phyloP scores from a whole-genome alignment of 2,329 filamentous ascomycete genomes.

The Fusarium coicis region DNA sequence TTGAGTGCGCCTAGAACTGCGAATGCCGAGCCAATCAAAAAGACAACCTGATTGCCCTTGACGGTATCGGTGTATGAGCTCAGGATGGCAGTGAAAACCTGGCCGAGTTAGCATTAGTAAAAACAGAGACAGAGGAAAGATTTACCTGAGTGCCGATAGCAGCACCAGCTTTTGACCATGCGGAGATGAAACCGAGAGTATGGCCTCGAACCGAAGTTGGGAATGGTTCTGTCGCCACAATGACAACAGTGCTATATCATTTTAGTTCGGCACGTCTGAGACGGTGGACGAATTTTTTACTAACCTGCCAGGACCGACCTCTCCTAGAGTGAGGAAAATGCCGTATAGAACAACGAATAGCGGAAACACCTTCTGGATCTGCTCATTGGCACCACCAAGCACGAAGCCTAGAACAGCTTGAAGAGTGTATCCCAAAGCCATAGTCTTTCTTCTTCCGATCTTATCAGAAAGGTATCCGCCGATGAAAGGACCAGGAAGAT shows the following conservation, averaged over 20 bases:
- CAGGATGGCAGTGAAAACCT: slow-evolving; percentile 4
- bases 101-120: accelerated
- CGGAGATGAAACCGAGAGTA: background rate
- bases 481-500: background rate
- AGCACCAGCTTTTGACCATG: slow-evolving; percentile 8
- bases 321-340: background rate
- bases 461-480: background rate
- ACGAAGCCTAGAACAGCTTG: background rate
- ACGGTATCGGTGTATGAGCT: background rate
- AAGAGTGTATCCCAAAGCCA: background rate
- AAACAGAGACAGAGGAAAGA: background rate
- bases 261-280: no score
- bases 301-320: slow-evolving; percentile 4
- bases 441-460: background rate
- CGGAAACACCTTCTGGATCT: background rate
- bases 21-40: background rate
- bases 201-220: slow-evolving; percentile 6
- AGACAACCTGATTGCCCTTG: slow-evolving; percentile 2
- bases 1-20: background rate
- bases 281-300: no score
- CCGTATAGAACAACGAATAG: background rate
- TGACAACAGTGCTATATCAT: slow-evolving; percentile 12
- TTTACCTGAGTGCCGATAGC: slow-evolving; percentile 4
- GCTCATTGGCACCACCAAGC: background rate
- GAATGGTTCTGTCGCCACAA: slow-evolving; percentile 6